Base-by-base conservation (phyloP, 2,329 filamentous ascomycete genomes). In the Ploettnerulaceae sp. region DNA sequence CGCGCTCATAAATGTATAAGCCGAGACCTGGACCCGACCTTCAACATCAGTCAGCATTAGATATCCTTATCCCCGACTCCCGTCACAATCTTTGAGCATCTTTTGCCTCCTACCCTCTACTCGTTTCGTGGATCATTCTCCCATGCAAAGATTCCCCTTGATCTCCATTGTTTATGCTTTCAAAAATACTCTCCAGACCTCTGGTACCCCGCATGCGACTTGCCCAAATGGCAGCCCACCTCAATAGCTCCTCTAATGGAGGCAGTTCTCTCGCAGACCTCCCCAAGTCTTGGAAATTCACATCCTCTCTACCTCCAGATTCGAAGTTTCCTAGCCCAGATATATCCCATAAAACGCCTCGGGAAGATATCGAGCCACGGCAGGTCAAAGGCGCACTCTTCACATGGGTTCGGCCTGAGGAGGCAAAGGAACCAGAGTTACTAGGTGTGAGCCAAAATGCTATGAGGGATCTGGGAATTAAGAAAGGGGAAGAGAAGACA, bases 401-500 rank as follows among this genome's bases (percentile, higher is more conserved):
- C 68, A 95, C 90, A 7, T 98, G 84, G 74, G 89, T 98, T 15
- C 81, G 89, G 3, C 93, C 93, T 0, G 85, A 91, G 59, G 67
- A 74, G 15, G 76, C 82, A 20, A 72, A 82, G 53, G 77, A 84
- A 17, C 80, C 89, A 0, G 87, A 96, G 61, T 72, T 98, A 12
- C 75, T 97, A 1, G 85, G 80, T 5, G 82, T 95, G 2, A 95
- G 89, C 53, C 76, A 80, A 2, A 80, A 80, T 2, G 91, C 90
- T 0, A 73, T 97, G 68, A 74, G 73, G 40, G 89, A 95, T 59
- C 71, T 98, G n/a, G 86, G 87, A 0, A 79, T 98, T 49, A 73
- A 74, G 15, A 66, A 74, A 1, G 79, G 77, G 2, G 86, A 93
- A 56, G 80, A 83, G 36, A 67, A 78, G 38, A 86, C 79, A 0